Percentiles rank a stretch among this genome's conserved stretches.
Evolutionary conservation across 2,329 filamentous ascomycete species (phyloP).

Genomic region (Pezicula rhizophila): DNA sequence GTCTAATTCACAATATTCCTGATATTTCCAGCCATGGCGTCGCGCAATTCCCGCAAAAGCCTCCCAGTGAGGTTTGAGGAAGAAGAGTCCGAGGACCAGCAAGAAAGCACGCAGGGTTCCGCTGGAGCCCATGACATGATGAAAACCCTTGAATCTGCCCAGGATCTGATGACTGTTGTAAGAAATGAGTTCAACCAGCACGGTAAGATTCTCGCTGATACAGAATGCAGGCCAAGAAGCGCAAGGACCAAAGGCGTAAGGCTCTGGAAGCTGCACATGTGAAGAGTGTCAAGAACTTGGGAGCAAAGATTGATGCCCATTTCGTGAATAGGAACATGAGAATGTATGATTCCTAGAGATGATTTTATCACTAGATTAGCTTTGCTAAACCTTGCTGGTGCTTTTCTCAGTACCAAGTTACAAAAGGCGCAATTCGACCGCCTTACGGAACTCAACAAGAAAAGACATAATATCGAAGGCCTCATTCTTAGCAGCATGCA

Average conservation of each 20-base stretch:
- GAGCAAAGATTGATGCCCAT: slow-evolving; percentile 15
- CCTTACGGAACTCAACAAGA: slow-evolving; percentile 22
- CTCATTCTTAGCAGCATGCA: slow-evolving; percentile 23
- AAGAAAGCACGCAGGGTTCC: slow-evolving; percentile 1
- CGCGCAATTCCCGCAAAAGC: slow-evolving; percentile 10
- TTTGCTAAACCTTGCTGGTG: neutral
- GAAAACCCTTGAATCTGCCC: slow-evolving; percentile 12
- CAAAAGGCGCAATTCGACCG: slow-evolving; percentile 17
- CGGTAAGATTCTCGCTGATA: neutral
- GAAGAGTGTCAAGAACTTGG: slow-evolving; percentile 18
- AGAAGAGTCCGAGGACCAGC: slow-evolving; percentile 6
- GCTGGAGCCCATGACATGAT: neutral
- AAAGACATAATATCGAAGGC: slow-evolving; percentile 19
- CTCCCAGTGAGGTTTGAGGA: slow-evolving; percentile 8
- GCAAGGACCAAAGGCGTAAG: slow-evolving; percentile 22
- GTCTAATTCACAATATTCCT: neutral
- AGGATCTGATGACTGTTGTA: slow-evolving; percentile 14
- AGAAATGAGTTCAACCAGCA: neutral
- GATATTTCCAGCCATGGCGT: slow-evolving; percentile 10
- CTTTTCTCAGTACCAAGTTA: slow-evolving; percentile 14
- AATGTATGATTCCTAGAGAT: slow-evolving; percentile 18
- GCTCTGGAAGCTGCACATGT: slow-evolving; percentile 19
- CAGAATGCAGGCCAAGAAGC: slow-evolving; percentile 17
- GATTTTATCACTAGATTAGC: neutral
- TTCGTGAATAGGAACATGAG: slow-evolving; percentile 16